Conservation (phyloP, 1,284 basidiomycete genomes). For the Puccinia brachypodii region DNA sequence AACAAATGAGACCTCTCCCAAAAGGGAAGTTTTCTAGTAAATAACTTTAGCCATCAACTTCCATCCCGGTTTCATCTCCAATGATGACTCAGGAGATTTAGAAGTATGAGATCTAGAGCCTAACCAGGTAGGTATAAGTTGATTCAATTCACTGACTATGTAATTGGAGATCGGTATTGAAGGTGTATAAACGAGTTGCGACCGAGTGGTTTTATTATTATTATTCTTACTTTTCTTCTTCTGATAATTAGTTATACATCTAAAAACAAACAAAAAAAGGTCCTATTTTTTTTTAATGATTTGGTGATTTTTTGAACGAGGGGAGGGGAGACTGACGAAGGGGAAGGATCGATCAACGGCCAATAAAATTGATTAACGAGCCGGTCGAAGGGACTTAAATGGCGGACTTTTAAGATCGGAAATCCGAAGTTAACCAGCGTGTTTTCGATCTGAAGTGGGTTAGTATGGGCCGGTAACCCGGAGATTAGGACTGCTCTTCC, state of each 20-base stretch:
- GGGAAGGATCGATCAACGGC: conserved; percentile 4
- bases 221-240: background rate
- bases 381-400: background rate
- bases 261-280: background rate
- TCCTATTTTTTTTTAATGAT: background rate
- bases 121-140: background rate
- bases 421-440: background rate
- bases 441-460: conserved; percentile 14
- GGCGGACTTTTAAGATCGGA: background rate
- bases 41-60: too few relatives aligned
- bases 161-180: background rate
- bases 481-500: background rate
- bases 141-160: conserved; percentile 1
- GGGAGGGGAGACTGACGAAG: background rate
- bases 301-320: background rate
- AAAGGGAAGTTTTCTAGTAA: too few relatives aligned
- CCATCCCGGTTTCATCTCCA: too few relatives aligned
- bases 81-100: too few relatives aligned
- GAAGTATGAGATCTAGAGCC: too few relatives aligned
- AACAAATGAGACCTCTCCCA: too few relatives aligned
- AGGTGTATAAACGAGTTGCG: background rate
- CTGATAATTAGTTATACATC: background rate
- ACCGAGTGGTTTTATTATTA: background rate
- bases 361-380: background rate
- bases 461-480: background rate